These are phyloP conservation scores for Penicilliopsis zonata DNA, from an alignment of 495 filamentous ascomycete genomes.

Conservation along the genomic window DNA sequence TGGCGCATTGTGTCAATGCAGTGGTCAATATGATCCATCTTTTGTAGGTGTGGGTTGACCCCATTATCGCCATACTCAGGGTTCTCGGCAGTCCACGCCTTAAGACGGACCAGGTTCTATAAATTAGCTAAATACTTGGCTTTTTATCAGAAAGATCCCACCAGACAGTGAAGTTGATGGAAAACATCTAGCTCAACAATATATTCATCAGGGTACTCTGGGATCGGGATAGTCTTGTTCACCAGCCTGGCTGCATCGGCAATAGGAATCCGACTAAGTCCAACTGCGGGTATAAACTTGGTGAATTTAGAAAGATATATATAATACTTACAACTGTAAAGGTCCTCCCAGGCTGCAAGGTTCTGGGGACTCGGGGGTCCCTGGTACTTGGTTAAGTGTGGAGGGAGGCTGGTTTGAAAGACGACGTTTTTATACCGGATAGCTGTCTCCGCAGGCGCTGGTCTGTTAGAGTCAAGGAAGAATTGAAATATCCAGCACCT, in stretches of 20 bases:
- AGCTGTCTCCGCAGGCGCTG: constrained; percentile 1
- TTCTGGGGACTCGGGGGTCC: constrained; percentile 6
- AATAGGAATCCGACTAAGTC: constrained; percentile 9
- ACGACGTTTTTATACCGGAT: constrained; percentile 4
- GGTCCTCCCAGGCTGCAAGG: constrained; percentile 6
- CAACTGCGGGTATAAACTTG: constrained; percentile 2
- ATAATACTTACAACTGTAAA: constrained; percentile 6
- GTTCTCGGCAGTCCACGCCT: constrained; percentile 2
- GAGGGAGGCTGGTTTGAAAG: constrained; percentile 1
- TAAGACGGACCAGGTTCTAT: constrained; percentile 5
- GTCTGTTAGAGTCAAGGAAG: too few species aligned
- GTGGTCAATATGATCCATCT: constrained; percentile 12
- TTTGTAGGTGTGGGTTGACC: too few species aligned
- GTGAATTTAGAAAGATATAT: neutral
- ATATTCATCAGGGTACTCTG: constrained; percentile 8
- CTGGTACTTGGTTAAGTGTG: constrained; percentile 3
- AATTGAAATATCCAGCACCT: too few species aligned
- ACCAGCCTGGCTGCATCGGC: constrained; percentile 6
- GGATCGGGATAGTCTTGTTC: constrained; percentile 7
- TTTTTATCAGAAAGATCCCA: constrained; percentile 2
- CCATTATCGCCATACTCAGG: too few species aligned
- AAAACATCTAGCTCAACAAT: constrained; percentile 12
- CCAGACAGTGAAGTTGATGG: constrained; percentile 17
- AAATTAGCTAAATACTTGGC: neutral
- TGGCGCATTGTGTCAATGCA: constrained; percentile 15